A percentile compares a stretch with the other conserved stretches of the same genome.
Conservation (phyloP, 2,329 filamentous ascomycete genomes). For the Acarospora socialis region DNA sequence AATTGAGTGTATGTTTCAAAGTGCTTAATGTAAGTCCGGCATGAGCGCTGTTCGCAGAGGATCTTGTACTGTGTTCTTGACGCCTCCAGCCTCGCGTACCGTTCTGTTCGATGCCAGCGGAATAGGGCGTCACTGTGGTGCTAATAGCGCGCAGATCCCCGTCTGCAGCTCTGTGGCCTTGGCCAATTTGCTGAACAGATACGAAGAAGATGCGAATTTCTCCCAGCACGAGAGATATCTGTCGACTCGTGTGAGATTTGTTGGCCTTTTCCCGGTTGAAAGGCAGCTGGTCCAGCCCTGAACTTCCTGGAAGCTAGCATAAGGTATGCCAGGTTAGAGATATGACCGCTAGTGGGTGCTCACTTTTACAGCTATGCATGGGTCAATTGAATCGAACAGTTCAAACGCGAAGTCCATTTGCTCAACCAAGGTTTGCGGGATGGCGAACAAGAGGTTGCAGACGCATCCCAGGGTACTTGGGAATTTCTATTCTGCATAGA, state of each 20-base stretch:
- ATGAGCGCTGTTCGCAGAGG: slow-evolving; percentile 7
- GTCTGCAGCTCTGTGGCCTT: too few species aligned
- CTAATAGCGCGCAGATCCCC: too few species aligned
- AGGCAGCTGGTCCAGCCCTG: slow-evolving; percentile 4
- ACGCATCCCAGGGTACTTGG: slow-evolving; percentile 7
- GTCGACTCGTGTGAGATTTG: slow-evolving; percentile 6
- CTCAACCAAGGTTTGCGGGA: slow-evolving; percentile 6
- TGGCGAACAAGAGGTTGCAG: slow-evolving; percentile 7
- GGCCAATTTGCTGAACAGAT: slow-evolving; percentile 5
- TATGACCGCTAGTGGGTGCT: too few species aligned
- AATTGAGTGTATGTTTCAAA: slow-evolving; percentile 8
- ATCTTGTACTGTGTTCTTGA: slow-evolving; percentile 8
- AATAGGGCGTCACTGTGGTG: too few species aligned
- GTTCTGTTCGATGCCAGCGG: neutral
- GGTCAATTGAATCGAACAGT: slow-evolving; percentile 6
- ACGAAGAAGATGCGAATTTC: slow-evolving; percentile 8
- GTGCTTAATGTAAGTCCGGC: slow-evolving; percentile 9
- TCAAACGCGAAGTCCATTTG: slow-evolving; percentile 9
- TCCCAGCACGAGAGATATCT: slow-evolving; percentile 8
- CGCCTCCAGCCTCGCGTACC: slow-evolving; percentile 3
- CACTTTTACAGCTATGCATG: slow-evolving; percentile 3
- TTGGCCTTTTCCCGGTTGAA: slow-evolving; percentile 7
- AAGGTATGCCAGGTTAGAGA: neutral
- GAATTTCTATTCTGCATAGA: too few species aligned
- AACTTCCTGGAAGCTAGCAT: slow-evolving; percentile 1